Percentiles rank a stretch among this genome's conserved stretches.
phyloP scores from a whole-genome alignment of 768 basidiomycete species.

The Naematelia encephala region DNA sequence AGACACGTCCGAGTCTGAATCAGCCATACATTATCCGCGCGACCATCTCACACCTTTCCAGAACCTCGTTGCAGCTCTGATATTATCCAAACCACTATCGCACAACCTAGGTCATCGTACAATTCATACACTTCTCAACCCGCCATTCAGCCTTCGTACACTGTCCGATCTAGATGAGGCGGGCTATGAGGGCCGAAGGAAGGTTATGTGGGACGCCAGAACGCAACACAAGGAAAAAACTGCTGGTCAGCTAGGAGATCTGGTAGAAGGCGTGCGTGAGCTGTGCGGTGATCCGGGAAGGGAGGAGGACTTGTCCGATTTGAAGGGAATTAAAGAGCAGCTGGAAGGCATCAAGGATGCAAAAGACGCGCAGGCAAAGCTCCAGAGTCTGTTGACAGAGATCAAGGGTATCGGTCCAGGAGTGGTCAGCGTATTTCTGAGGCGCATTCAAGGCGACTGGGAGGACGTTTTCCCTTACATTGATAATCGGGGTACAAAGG shows the following conservation, averaged over 20 bases:
- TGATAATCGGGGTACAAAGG: slow-evolving; percentile 31
- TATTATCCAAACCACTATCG: slow-evolving; percentile 40
- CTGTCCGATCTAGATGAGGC: slow-evolving; percentile 21
- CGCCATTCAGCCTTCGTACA: slow-evolving; percentile 28
- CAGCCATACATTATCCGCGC: slow-evolving; percentile 38
- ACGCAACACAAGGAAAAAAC: slow-evolving; percentile 45
- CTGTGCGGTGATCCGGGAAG: slow-evolving; percentile 26
- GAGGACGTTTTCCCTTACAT: slow-evolving; percentile 41
- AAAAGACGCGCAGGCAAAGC: slow-evolving; percentile 23
- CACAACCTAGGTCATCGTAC: slow-evolving; percentile 38
- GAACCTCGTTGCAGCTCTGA: slow-evolving; percentile 27
- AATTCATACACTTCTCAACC: slow-evolving; percentile 37
- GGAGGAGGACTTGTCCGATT: background rate
- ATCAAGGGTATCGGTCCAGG: slow-evolving; percentile 40
- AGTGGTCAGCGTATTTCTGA: slow-evolving; percentile 34
- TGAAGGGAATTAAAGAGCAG: slow-evolving; percentile 19
- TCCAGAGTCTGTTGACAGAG: slow-evolving; percentile 22
- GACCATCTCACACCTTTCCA: slow-evolving; percentile 40
- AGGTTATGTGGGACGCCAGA: slow-evolving; percentile 32
- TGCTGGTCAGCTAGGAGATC: slow-evolving; percentile 26
- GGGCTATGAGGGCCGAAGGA: slow-evolving; percentile 24
- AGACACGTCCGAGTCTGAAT: background rate
- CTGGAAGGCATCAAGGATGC: slow-evolving; percentile 14
- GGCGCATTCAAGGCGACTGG: slow-evolving; percentile 40
- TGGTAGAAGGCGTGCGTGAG: slow-evolving; percentile 27